Percentiles rank a stretch among this genome's conserved stretches.
phyloP scores from a whole-genome alignment of 179 eudicot species.

The Spinacia oleracea region DNA sequence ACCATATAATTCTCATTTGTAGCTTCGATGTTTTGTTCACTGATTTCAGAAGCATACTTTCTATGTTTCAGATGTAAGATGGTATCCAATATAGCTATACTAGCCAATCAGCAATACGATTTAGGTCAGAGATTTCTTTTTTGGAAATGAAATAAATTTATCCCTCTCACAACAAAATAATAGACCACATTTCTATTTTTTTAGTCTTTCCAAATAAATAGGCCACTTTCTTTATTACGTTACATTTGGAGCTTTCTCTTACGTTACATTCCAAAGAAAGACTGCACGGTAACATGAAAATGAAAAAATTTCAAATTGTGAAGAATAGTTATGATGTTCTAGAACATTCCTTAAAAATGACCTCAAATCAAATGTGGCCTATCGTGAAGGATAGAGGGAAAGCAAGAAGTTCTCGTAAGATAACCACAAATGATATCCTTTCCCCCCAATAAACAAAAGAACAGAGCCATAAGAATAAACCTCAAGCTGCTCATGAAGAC shows the following conservation, averaged over 20 bases:
- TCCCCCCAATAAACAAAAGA: not conserved
- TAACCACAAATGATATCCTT: not conserved
- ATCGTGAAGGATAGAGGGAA: not conserved
- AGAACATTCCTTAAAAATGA: not conserved
- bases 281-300: no score
- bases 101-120: not conserved
- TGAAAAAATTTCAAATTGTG: not conserved
- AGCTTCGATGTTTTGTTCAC: slow-evolving; percentile 29
- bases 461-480: slow-evolving; percentile 34
- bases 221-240: not conserved
- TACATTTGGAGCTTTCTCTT: no score
- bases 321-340: not conserved
- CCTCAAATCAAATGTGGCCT: not conserved
- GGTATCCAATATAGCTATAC: not conserved
- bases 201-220: not conserved
- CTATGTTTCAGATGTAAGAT: not conserved
- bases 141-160: not conserved
- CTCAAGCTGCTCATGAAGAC: slow-evolving; percentile 87
- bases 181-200: not conserved
- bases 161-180: not conserved
- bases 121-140: not conserved
- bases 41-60: not conserved
- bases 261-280: not conserved
- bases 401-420: not conserved
- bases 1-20: slow-evolving; percentile 60